These are phyloP conservation scores for Benincasa hispida DNA, from an alignment of 306 rosid genomes.

Conservation along the genomic window DNA sequence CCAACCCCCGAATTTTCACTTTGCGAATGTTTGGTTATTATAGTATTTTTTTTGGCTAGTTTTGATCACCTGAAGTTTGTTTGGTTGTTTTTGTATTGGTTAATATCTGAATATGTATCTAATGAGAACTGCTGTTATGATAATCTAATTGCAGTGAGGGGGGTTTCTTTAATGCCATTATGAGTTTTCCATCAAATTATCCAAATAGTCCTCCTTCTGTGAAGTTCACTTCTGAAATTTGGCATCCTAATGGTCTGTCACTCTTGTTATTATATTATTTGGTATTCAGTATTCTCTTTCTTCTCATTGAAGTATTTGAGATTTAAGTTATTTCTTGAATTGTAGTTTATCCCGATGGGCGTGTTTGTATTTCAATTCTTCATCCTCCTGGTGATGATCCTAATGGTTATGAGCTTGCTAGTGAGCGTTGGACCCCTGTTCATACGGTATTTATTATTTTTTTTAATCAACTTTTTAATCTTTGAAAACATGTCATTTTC, in stretches of 20 bases:
- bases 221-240: slow-evolving; percentile 73
- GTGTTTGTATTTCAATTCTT: slow-evolving; percentile 96
- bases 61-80: neutral
- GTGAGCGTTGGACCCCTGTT: slow-evolving; percentile 99
- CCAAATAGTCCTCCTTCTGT: slow-evolving; percentile 94
- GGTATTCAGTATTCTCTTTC: neutral
- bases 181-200: slow-evolving; percentile 88
- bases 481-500: neutral
- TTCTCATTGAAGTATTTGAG: neutral
- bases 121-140: neutral
- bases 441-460: slow-evolving; percentile 49
- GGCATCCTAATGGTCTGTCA: slow-evolving; percentile 92
- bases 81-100: neutral
- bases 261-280: neutral
- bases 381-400: slow-evolving; percentile 99
- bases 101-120: neutral
- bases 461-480: neutral
- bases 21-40: neutral
- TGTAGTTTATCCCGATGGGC: slow-evolving; percentile 93
- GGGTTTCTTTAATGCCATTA: slow-evolving; percentile 90
- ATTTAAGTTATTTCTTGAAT: neutral
- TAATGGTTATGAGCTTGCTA: slow-evolving; percentile 95
- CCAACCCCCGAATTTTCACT: neutral
- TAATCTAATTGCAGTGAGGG: slow-evolving; percentile 60
- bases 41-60: neutral